phyloP scores from a whole-genome alignment of 257 asterid species.

The Nicotiana attenuata region DNA sequence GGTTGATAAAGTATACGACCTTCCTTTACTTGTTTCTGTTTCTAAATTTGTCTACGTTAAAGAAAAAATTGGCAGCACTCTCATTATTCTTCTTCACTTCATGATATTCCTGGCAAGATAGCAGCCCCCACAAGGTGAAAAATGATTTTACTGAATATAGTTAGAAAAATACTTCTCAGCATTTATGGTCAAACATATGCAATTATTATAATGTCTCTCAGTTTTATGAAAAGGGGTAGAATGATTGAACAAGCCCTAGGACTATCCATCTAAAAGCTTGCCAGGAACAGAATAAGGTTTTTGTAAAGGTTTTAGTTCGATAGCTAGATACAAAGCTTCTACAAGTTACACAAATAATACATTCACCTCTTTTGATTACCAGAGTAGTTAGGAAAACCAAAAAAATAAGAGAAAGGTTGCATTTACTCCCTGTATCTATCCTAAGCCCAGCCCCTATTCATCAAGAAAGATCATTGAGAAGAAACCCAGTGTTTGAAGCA shows the following conservation, averaged over 20 bases:
- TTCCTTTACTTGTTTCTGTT: neutral
- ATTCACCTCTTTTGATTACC: neutral
- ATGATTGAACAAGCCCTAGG: neutral
- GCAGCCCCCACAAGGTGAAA: neutral
- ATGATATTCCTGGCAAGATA: neutral
- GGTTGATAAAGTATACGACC: neutral
- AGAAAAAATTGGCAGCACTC: neutral
- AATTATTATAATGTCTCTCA: neutral
- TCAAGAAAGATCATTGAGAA: neutral
- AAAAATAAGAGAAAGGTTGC: neutral
- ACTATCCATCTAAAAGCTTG: neutral
- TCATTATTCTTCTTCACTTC: neutral
- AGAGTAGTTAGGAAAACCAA: neutral
- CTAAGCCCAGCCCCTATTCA: neutral
- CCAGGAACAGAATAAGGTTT: neutral
- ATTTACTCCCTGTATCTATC: neutral
- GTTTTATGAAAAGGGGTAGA: neutral
- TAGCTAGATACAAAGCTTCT: neutral
- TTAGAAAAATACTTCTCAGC: neutral
- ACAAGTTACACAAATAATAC: neutral
- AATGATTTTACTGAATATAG: neutral
- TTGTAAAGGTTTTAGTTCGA: neutral
- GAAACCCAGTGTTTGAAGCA: neutral
- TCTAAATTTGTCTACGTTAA: neutral
- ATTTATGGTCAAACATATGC: neutral